These are phyloP conservation scores for Aspergillus candidus DNA, from an alignment of 2,329 filamentous ascomycete genomes.

Conservation along the genomic window DNA sequence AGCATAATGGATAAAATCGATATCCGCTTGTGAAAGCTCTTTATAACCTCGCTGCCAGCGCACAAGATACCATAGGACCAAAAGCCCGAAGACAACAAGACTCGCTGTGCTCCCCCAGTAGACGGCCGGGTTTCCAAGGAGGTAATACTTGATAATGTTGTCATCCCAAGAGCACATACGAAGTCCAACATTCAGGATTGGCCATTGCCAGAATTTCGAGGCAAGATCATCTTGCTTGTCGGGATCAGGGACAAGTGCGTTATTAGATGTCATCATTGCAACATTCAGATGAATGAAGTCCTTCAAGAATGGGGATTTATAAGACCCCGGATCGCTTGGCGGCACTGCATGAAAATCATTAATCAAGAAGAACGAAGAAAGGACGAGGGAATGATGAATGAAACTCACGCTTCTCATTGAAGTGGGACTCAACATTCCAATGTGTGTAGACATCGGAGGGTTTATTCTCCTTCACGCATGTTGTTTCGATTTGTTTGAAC, in stretches of 20 bases:
- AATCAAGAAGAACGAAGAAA: not conserved
- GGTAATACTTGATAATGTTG: constrained; percentile 92
- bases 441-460: constrained; percentile 91
- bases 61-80: constrained; percentile 78
- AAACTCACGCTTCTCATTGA: constrained; percentile 80
- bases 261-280: constrained; percentile 99
- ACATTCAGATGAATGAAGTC: constrained; percentile 98
- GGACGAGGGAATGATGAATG: not conserved
- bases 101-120: constrained; percentile 91
- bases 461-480: constrained; percentile 88
- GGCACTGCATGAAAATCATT: constrained; percentile 56
- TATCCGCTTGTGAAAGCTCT: constrained; percentile 70
- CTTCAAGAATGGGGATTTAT: constrained; percentile 94
- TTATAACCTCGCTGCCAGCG: constrained; percentile 93
- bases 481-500: constrained; percentile 99
- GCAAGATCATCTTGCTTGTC: constrained; percentile 99
- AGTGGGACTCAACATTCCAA: constrained; percentile 97
- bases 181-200: constrained; percentile 86
- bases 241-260: constrained; percentile 91
- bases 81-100: constrained; percentile 63
- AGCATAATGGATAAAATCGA: constrained; percentile 92
- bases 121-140: constrained; percentile 90
- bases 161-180: constrained; percentile 99
- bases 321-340: constrained; percentile 78
- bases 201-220: constrained; percentile 98